Base-by-base conservation (phyloP, 768 basidiomycete genomes). In the Coprinopsis sp. region DNA sequence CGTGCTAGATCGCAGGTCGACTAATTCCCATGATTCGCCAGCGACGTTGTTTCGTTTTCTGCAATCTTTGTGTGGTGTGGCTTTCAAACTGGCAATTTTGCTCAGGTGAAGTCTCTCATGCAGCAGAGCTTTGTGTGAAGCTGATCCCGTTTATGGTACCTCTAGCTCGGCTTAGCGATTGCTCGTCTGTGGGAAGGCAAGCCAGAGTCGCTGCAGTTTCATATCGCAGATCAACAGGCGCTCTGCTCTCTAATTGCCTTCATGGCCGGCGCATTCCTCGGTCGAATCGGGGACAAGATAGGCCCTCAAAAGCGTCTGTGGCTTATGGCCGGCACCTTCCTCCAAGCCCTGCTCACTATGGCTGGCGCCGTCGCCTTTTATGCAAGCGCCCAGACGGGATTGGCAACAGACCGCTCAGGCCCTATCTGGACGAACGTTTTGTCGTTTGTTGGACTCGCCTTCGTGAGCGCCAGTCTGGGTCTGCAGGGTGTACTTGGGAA, bases 401-500 rank as follows among this genome's bases (percentile, higher is more conserved):
- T 87, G 25, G 74, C 80, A 1, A 65, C 68, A 29, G 59, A 61
- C 4, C 72, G 88, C 3, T 82, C 69, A 1, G 66, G 77, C 34
- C 88, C 87, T 0, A 74, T 82, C 0, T 94, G 91, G 92, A 74
- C 69, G 2, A 81, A 81, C 36, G 61, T 74, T 1, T 55, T 79
- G 27, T 78, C 85, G 1, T 90, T 84, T 57, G 81, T 84, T 11
- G 74, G 80, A 7, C 54, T 96, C 13, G 90, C 77, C 1, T 88
- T 90, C 62, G 81, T 91, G 63, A 91, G 88, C 51, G 84, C 84
- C 24, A 79, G 77, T 61, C 66, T 96, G 56, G 92, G 92, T 4
- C 66, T 92, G 27, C 91, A 94, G 64, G 91, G 91, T 16, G 87
- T 92, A 60, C 71, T 87, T 65, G 89, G 83, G 41, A 92, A 92